Evolutionary conservation across 2,329 filamentous ascomycete species (phyloP), one percentile per base, ranked within the genome.

Genomic region (Aspergillus transmontanensis): DNA sequence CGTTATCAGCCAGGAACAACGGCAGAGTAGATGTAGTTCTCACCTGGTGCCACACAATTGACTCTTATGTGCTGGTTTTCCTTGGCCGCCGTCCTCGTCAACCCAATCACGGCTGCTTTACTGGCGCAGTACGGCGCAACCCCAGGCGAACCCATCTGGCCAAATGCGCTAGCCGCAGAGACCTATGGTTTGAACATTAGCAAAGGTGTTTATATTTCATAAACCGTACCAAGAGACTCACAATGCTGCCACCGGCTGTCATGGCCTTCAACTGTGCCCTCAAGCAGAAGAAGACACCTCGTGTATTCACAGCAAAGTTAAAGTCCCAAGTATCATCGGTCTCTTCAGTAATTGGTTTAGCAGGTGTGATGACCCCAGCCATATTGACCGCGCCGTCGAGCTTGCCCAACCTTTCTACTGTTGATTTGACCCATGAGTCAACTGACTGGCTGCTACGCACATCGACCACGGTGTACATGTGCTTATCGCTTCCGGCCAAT

Each of bases 61-160:
- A 80, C 74, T 23, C 77, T 68, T 54, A 80, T 77, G 9, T 71
- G 65, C 26, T 72, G 64, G 9, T 72, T 74, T 55, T 79, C 76
- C 53, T 73, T 75, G 12, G 76, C 73, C 11, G 75, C 76, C 11
- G 72, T 70, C 45, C 80, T 80, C 3, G 79, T 80, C 30, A 83
- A 71, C 2, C 80, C 81, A 16, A 83, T 75, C 5, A 83, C 71
- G 2, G 74, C 81, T 60, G 78, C 81, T 66, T 83, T 84, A 12
- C 76, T 76, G 3, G 76, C 73, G n/a, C 74, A 78, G 63, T 83
- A 82, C 0, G 80, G 78, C 1, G 76, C 39, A 36, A 56, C 32
- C 9, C 10, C 32, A 32, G 28, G 36, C 7, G 43, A 58, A 3
- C 56, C 41, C 56, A 58, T 58, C 12, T 34, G 14, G 19, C 59